phyloP scores from a whole-genome alignment of 805 yeast species.

The Hanseniaspora valbyensis region DNA sequence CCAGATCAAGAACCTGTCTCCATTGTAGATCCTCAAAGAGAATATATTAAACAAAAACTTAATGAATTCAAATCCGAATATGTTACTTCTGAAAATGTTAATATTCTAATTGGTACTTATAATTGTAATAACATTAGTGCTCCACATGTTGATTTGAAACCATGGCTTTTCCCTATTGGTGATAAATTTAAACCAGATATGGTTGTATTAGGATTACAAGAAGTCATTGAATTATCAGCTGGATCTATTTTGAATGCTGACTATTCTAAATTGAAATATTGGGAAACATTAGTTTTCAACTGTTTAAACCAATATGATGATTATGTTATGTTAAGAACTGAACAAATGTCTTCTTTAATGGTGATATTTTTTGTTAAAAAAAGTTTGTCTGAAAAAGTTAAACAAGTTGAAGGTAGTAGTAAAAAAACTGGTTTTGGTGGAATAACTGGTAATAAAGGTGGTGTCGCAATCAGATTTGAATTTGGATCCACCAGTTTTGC shows the following conservation, averaged over 20 bases:
- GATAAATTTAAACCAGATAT: conserved; percentile 55
- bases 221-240: conserved; percentile 84
- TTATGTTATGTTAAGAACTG: conserved; percentile 60
- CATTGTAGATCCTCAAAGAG: conserved; percentile 80
- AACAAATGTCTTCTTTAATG: conserved; percentile 60
- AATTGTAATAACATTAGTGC: conserved; percentile 66
- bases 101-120: conserved; percentile 71
- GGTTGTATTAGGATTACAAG: conserved; percentile 86
- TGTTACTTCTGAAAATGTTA: conserved; percentile 49
- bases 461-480: conserved; percentile 80
- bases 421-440: conserved; percentile 96
- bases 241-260: conserved; percentile 83
- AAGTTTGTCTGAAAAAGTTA: conserved; percentile 40
- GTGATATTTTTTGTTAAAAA: conserved; percentile 53
- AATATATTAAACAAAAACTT: conserved; percentile 62
- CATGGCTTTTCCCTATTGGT: conserved; percentile 76
- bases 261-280: conserved; percentile 58
- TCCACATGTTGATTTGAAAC: conserved; percentile 44
- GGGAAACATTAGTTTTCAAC: conserved; percentile 60
- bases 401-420: conserved; percentile 84
- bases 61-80: conserved; percentile 35
- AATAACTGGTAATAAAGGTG: conserved; percentile 94
- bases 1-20: conserved; percentile 59
- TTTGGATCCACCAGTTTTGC: conserved; percentile 73
- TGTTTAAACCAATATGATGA: conserved; percentile 50